Evolutionary conservation across 768 basidiomycete genomes (phyloP), one percentile per base, ranked within the genome.

Genomic region (Lentinula detonsa): DNA sequence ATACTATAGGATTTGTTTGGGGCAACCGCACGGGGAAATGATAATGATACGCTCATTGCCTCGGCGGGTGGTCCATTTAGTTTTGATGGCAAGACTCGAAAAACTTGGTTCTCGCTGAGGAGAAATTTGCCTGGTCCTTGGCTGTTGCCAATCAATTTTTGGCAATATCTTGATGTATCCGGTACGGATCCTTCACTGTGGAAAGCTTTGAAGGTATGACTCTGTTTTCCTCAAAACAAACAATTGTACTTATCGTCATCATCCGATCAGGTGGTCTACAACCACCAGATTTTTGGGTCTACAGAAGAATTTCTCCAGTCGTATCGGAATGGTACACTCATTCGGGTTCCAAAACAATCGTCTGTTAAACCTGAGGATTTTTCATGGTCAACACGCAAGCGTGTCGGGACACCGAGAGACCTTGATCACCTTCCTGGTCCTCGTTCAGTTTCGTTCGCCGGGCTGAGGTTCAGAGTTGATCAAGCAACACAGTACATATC

Each of bases 391-490:
- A 73, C 78, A 11, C 73, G 84, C 42, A 76, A 74, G 60, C 77
- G 82, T 3, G 67, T 69, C 2, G 69, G 73, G 1, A 34, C 57
- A 0, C 71, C 66, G 39, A 74, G 84, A 39, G 85, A 87, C 65
- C 74, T 87, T n/a, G 87, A 87, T 62, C 72, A 85, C 57, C 79
- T 82, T 35, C 82, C 86, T 2, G 87, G 87, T 4, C 87, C 87
- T 33, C 80, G 87, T 43, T 77, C 78, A 0, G 83, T 88, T 0
- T 79, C 80, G 1, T 87, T 87, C 68, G 79, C 79, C 7, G 86
- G 87, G 0, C 67, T 81, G 62, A 76, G 86, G 3, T 87, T 81
- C 67, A 73, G 83, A 43, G 80, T 87, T 1, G 82, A 88, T 64
- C 66, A 66, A 23, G 74, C 76, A 40, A 71, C 73, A 48, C 76